Conservation (phyloP, 352 stramenopile genomes). For the Phytophthora pseudosyringae region DNA sequence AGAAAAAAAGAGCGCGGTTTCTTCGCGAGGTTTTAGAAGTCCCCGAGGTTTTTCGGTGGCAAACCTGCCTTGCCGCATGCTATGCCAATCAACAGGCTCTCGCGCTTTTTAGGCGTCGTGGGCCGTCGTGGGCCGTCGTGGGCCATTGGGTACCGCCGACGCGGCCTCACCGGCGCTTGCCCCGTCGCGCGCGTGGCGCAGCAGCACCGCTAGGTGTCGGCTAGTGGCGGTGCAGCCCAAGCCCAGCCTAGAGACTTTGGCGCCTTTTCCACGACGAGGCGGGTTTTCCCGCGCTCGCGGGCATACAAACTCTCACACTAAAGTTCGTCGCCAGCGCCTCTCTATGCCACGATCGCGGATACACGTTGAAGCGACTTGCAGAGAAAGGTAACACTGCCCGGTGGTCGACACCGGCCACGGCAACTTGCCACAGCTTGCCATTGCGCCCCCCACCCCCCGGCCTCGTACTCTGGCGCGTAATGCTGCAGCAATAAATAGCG, state of each 20-base stretch:
- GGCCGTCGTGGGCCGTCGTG: neutral
- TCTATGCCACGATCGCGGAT: slow-evolving; percentile 30
- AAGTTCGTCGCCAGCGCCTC: slow-evolving; percentile 15
- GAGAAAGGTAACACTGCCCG: slow-evolving; percentile 4
- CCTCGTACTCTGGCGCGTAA: no score
- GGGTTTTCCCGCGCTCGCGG: slow-evolving; percentile 15
- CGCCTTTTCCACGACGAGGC: slow-evolving; percentile 14
- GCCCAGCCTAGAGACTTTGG: neutral
- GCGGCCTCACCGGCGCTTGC: neutral
- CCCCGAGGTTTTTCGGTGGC: slow-evolving; percentile 37
- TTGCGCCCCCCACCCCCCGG: neutral
- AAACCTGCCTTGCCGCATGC: slow-evolving; percentile 15
- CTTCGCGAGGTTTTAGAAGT: slow-evolving; percentile 36
- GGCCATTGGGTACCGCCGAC: neutral
- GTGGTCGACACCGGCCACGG: slow-evolving; percentile 12
- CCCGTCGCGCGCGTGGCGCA: slow-evolving; percentile 5
- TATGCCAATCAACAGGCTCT: slow-evolving; percentile 8
- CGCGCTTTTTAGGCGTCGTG: slow-evolving; percentile 9
- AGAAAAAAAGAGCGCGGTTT: slow-evolving; percentile 33
- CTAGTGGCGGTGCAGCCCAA: neutral
- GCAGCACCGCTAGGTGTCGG: neutral
- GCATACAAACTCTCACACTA: slow-evolving; percentile 28
- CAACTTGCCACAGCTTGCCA: neutral
- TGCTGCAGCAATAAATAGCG: neutral
- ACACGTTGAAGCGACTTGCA: slow-evolving; percentile 24